These are phyloP conservation scores for Trichosporon ovoides DNA, from an alignment of 1,284 basidiomycete species.

Conservation along the genomic window DNA sequence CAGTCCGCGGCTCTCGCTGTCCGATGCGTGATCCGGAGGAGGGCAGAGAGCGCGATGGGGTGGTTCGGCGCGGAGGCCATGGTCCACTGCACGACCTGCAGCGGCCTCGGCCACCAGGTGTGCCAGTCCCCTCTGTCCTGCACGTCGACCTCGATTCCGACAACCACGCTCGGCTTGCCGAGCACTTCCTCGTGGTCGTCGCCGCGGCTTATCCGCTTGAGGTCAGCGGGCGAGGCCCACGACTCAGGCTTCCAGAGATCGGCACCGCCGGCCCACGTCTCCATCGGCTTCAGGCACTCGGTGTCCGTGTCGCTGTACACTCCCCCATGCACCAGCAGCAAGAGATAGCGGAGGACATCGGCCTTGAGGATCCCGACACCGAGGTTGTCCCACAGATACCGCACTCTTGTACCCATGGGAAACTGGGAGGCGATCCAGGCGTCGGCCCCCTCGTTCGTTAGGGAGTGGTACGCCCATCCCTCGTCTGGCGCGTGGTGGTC, in stretches of 20 bases:
- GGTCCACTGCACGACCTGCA: slow-evolving; percentile 51
- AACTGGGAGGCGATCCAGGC: not conserved
- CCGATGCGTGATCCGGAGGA: slow-evolving; percentile 38
- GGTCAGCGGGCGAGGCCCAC: slow-evolving; percentile 22
- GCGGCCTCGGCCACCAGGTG: slow-evolving; percentile 47
- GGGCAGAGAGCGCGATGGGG: slow-evolving; percentile 40
- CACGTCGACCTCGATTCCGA: slow-evolving; percentile 50
- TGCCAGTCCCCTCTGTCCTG: slow-evolving; percentile 46
- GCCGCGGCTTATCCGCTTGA: slow-evolving; percentile 20
- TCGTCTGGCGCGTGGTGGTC: slow-evolving; percentile 26
- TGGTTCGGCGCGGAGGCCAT: slow-evolving; percentile 42
- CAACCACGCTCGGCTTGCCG: slow-evolving; percentile 41
- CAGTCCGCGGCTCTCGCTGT: slow-evolving; percentile 39
- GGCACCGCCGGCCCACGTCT: slow-evolving; percentile 36
- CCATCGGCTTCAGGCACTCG: slow-evolving; percentile 34
- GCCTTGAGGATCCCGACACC: slow-evolving; percentile 44
- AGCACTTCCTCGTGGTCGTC: slow-evolving; percentile 28
- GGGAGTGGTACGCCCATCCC: slow-evolving; percentile 41
- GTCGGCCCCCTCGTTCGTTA: slow-evolving; percentile 28
- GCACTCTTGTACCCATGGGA: slow-evolving; percentile 16
- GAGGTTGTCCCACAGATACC: slow-evolving; percentile 38
- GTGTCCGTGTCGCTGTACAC: slow-evolving; percentile 50
- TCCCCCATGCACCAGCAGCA: slow-evolving; percentile 44
- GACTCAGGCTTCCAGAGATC: slow-evolving; percentile 24
- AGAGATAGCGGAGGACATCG: slow-evolving; percentile 46